Percentiles rank a stretch among this genome's conserved stretches.
Conservation (phyloP, 2,329 filamentous ascomycete species). For the Daldinia sp. region DNA sequence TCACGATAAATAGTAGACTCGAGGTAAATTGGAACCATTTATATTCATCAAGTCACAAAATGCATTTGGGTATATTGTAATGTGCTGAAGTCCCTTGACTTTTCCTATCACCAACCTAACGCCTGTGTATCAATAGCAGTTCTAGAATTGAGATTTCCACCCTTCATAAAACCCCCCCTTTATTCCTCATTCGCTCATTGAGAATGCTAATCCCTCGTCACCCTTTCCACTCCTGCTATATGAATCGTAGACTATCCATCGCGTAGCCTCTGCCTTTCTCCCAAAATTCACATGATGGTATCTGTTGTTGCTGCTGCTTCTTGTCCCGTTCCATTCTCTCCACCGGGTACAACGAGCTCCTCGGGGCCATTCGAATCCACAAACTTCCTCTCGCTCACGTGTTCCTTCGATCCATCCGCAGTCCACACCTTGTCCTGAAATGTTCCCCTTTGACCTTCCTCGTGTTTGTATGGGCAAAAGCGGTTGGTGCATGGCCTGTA, state of each 20-base stretch:
- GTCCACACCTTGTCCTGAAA: conserved; percentile 95
- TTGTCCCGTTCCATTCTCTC: conserved; percentile 54
- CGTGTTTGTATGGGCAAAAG: conserved; percentile 89
- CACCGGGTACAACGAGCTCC: conserved; percentile 77
- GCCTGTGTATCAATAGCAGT: conserved; percentile 45
- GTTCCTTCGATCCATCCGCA: conserved; percentile 69
- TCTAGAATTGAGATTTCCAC: conserved; percentile 39
- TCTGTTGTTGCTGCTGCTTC: conserved; percentile 57
- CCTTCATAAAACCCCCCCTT: neutral
- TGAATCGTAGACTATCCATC: conserved; percentile 16
- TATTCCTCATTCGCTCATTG: conserved; percentile 17
- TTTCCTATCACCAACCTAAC: conserved; percentile 49
- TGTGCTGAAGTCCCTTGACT: conserved; percentile 43
- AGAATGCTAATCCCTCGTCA: conserved; percentile 10
- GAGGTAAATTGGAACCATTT: conserved; percentile 2
- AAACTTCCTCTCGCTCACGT: conserved; percentile 91
- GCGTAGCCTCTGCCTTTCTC: neutral
- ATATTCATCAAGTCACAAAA: conserved; percentile 47
- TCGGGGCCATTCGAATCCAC: conserved; percentile 76
- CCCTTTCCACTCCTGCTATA: neutral
- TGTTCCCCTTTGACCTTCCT: conserved; percentile 86
- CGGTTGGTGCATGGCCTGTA: conserved; percentile 93
- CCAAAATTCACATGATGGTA: conserved; percentile 49
- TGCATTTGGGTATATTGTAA: conserved; percentile 53
- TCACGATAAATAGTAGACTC: neutral